These are phyloP conservation scores for Cokeromyces recurvatus DNA, from an alignment of 371 early-diverging fungal species.

Conservation along the genomic window DNA sequence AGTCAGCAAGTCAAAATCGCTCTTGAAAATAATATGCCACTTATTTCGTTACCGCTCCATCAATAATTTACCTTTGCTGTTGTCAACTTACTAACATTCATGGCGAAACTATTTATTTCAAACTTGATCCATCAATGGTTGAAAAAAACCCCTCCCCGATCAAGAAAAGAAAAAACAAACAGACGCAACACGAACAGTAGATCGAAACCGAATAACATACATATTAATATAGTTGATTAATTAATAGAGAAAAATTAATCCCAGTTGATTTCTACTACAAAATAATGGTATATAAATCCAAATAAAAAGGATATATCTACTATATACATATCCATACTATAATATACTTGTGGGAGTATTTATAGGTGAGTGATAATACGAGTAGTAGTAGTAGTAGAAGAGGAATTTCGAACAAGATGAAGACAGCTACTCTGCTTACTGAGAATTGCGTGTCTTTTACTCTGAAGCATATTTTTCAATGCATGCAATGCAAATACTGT, in stretches of 20 bases:
- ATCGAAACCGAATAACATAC: too few relatives aligned
- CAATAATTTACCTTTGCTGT: too few relatives aligned
- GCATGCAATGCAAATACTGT: too few relatives aligned
- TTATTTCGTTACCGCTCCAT: too few relatives aligned
- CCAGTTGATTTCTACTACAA: not conserved
- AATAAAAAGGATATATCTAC: not conserved
- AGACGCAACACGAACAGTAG: not conserved
- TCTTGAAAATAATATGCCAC: too few relatives aligned
- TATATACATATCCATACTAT: too few relatives aligned
- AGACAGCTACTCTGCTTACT: not conserved
- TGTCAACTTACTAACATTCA: too few relatives aligned
- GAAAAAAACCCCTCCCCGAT: not conserved
- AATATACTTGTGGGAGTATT: too few relatives aligned
- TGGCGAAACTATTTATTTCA: too few relatives aligned
- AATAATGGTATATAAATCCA: not conserved
- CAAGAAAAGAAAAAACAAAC: not conserved
- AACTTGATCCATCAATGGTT: too few relatives aligned
- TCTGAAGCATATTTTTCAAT: too few relatives aligned
- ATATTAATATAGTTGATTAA: constrained; percentile 2
- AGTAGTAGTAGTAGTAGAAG: constrained; percentile 9
- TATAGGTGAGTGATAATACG: constrained; percentile 16
- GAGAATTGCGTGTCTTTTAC: constrained; percentile 38
- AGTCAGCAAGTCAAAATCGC: too few relatives aligned
- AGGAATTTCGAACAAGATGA: constrained; percentile 1
- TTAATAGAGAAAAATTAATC: not conserved